Evolutionary conservation across 306 rosid species (phyloP), one percentile per base, ranked within the genome.

Genomic region (Styphnolobium japonicum): DNA sequence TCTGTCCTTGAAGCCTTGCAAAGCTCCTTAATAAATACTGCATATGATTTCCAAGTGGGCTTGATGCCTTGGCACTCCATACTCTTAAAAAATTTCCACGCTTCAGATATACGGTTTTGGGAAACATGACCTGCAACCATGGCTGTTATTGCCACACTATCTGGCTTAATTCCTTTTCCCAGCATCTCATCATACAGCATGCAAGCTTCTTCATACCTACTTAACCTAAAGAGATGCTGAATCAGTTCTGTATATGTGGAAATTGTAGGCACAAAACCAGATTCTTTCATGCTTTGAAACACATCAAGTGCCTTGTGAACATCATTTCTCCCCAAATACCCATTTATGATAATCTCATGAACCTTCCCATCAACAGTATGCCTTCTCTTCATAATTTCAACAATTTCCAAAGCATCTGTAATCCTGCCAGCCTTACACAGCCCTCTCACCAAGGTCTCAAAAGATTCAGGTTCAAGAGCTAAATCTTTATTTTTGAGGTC

Each of bases 121-220:
- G 90, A 81, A 71, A 91, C 83, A 21, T 88, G 90, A 51, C 98
- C 98, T 3, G 92, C 93, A 82, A 91, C 98, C 90, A 95, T 82
- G 19, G 98, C 88, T 57, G 94, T 92, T 84, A 90, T 71, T 5
- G 91, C 90, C 80, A 92, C 96, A 21, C 53, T 25, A 84, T 95
- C 97, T 1, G 76, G 87, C 75, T 87, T 81, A 15, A 92, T 71
- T 74, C 92, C 94, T 72, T 75, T 86, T 56, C 85, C 88, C 46
- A 77, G 85, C 97, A 92, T 95, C 87, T 95, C 98, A 75, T 88
- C 83, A 63, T 88, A 92, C 25, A 95, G 68, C 86, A 75, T 57
- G 77, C 93, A 87, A 34, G 97, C 97, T 79, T 87, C 88, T 73
- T 86, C 84, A 60, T 79, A 84, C 45, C 85, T 86, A 36, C 73